Evolutionary conservation across 495 filamentous ascomycete genomes (phyloP).

Genomic region (Choiromyces venosus): DNA sequence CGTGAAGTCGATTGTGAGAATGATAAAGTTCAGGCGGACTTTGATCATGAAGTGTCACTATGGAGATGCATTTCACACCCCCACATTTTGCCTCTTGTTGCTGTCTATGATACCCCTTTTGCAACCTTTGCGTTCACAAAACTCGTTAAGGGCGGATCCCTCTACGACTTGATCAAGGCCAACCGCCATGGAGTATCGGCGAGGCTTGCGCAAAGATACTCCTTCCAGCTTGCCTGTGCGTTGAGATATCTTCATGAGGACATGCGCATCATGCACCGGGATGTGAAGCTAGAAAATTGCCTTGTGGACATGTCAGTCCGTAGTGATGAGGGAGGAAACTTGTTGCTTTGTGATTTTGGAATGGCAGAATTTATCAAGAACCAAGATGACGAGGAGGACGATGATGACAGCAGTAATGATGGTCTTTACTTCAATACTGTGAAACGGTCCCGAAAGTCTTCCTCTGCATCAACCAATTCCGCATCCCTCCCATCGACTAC

Average conservation of each 20-base stretch:
- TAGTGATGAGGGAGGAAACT: conserved; percentile 50
- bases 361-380: conserved; percentile 62
- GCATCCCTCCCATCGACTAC: conserved; percentile 27
- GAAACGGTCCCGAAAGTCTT: conserved; percentile 27
- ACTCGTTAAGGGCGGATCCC: conserved; percentile 60
- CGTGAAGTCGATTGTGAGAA: conserved; percentile 59
- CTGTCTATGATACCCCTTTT: conserved; percentile 64
- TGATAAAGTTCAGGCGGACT: conserved; percentile 64
- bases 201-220: conserved; percentile 56
- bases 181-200: conserved; percentile 54
- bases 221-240: conserved; percentile 63
- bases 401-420: conserved; percentile 40
- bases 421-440: conserved; percentile 22
- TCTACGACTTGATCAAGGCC: conserved; percentile 62
- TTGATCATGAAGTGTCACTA: conserved; percentile 67
- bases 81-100: conserved; percentile 60
- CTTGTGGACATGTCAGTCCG: conserved; percentile 57
- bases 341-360: conserved; percentile 69
- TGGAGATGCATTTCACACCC: conserved; percentile 66
- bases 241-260: conserved; percentile 71
- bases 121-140: conserved; percentile 72
- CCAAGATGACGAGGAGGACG: conserved; percentile 51
- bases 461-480: conserved; percentile 42
- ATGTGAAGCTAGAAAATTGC: conserved; percentile 75
- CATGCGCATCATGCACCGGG: conserved; percentile 63